Percentiles rank a stretch among this genome's conserved stretches.
Conservation (phyloP, 768 basidiomycete species). For the Phallus indusiatus region DNA sequence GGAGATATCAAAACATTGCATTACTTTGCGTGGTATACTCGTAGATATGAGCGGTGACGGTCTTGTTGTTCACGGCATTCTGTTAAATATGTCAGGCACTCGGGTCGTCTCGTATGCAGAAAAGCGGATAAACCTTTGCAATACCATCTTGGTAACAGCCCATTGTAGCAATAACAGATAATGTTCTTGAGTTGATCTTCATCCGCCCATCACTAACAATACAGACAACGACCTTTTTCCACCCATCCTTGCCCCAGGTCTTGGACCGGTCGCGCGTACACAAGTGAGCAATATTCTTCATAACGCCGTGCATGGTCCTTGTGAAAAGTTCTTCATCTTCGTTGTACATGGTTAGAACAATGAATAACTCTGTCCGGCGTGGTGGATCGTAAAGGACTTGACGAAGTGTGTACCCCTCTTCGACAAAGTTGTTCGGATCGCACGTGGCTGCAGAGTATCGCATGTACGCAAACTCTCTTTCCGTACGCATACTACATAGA, state of each 20-base stretch:
- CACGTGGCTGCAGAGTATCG: constrained; percentile 93
- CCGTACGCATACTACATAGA: constrained; percentile 65
- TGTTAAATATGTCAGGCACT: constrained; percentile 13
- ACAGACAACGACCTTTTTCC: constrained; percentile 97
- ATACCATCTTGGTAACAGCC: constrained; percentile 93
- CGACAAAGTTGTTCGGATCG: constrained; percentile 88
- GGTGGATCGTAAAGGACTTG: constrained; percentile 90
- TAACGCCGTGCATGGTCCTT: constrained; percentile 62
- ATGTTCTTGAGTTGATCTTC: constrained; percentile 77
- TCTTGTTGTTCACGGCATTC: constrained; percentile 71
- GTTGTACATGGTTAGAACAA: constrained; percentile 98
- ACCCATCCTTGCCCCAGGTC: constrained; percentile 96
- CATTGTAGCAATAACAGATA: constrained; percentile 86
- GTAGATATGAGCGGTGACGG: constrained; percentile 85
- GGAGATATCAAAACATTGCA: neutral
- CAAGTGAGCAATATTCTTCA: constrained; percentile 21
- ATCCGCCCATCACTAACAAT: constrained; percentile 80
- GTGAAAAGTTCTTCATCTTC: constrained; percentile 87
- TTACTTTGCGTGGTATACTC: constrained; percentile 89
- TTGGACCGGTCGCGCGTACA: constrained; percentile 54
- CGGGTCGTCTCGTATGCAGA: constrained; percentile 5
- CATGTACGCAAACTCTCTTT: constrained; percentile 93
- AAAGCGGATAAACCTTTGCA: constrained; percentile 50
- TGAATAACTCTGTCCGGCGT: constrained; percentile 86
- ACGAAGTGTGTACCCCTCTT: constrained; percentile 74